phyloP scores from a whole-genome alignment of 1,139 yeast genomes.

The Taphrina sp. region DNA sequence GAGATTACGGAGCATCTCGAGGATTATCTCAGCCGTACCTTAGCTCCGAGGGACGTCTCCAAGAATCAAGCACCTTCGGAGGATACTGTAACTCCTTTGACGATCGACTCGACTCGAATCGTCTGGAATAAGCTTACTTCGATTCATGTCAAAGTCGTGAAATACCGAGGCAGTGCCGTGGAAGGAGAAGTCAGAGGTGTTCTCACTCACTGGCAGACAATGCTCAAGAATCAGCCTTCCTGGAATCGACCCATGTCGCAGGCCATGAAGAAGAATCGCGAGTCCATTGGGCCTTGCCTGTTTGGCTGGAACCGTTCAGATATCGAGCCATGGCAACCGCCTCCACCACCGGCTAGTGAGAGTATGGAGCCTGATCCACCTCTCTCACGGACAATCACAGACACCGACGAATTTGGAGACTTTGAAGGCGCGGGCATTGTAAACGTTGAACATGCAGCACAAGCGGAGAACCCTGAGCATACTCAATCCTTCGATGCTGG shows the following conservation, averaged over 20 bases:
- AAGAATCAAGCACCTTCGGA: no score
- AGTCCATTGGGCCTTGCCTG: conserved; percentile 20
- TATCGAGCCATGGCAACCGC: not conserved
- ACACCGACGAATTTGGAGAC: conserved; percentile 1
- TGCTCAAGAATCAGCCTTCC: conserved; percentile 11
- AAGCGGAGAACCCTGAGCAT: no score
- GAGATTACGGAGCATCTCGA: no score
- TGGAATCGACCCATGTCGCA: conserved; percentile 15
- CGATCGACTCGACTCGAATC: conserved; percentile 12
- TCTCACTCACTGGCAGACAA: conserved; percentile 7
- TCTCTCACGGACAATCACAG: no score
- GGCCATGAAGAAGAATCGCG: conserved; percentile 6
- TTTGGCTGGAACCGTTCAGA: conserved; percentile 26
- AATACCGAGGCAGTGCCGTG: conserved; percentile 4
- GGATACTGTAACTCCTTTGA: no score
- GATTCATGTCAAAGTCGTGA: not conserved
- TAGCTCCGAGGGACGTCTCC: no score
- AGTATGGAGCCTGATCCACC: no score
- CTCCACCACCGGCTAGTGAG: not conserved
- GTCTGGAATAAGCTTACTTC: conserved; percentile 4
- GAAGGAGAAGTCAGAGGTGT: not conserved
- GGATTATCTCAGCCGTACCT: no score
- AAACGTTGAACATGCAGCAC: no score
- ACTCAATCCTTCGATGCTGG: no score
- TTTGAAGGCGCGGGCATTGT: conserved; percentile 19